Base-by-base conservation (phyloP, 176 grass and related monocot genomes). In the Raddia guianensis region DNA sequence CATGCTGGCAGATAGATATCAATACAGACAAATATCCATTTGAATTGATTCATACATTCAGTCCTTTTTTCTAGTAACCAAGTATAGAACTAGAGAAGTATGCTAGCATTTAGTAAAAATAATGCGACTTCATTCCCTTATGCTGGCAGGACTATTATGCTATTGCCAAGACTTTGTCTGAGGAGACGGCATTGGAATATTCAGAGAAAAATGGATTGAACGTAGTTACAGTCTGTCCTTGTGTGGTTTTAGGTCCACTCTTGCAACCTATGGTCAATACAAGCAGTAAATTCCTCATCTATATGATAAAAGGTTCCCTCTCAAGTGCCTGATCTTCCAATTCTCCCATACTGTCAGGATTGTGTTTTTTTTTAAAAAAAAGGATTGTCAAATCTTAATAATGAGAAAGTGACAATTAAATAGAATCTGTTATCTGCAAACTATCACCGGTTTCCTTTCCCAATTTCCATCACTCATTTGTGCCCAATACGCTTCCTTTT, bases 161-260 rank as follows among this genome's bases (percentile, higher is more conserved):
- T 46, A 71, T 73, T 78, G 73, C 89, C 60, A 91, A 91, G 61
- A 85, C 63, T 3, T 14, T 78, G 15, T 86, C 82, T 18, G 89
- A 91, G 53, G 45, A 73, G 9, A 81, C 54, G 34, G 78, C 89
- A 16, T 59, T 87, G 46, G 85, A 88, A 3, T 88, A 72, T 49
- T 82, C 37, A 45, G 49, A 78, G 49, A 78, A 82, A 65, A 77
- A 86, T 66, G 73, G 72, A 15, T 20, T 86, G 21, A 40, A 7
- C 51, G 72, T 90, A 47, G 59, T 47, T 11, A 68, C 87, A 52
- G 20, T 90, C 44, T 86, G 55, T 49, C 87, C 87, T 43, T 77
- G 63, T 58, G 2, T 77, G 12, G 66, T 85, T 61, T 78, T 90
- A 16, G 78, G 88, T 0, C 83, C 83, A 19, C 70, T 83, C 6